Evolutionary conservation across 352 stramenopile genomes (phyloP).

Genomic region (Globisporangium abappressorium): DNA sequence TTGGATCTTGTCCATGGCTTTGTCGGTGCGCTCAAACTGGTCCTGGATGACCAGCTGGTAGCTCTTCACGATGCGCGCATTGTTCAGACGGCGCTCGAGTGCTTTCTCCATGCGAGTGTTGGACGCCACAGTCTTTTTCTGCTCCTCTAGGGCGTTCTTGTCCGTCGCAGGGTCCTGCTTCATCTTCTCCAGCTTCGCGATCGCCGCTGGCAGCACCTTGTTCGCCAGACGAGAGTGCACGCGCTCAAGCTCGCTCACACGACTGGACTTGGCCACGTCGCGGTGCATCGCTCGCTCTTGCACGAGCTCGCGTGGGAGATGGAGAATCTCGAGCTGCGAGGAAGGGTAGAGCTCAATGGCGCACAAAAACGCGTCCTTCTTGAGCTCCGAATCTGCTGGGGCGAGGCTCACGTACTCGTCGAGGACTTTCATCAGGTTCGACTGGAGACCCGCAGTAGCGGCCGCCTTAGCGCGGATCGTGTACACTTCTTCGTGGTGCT

Average conservation of each 20-base stretch:
- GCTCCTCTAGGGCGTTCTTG: constrained; percentile 20
- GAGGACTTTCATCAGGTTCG: constrained; percentile 44
- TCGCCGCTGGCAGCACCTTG: constrained; percentile 12
- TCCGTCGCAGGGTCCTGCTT: constrained; percentile 18
- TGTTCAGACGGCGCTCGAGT: constrained; percentile 41
- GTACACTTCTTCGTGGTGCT: constrained; percentile 57
- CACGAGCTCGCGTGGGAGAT: constrained; percentile 40
- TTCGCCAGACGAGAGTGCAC: constrained; percentile 23
- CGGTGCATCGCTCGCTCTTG: constrained; percentile 32
- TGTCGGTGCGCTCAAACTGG: constrained; percentile 43
- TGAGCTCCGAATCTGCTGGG: constrained; percentile 14
- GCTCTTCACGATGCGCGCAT: constrained; percentile 36
- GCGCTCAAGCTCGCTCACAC: constrained; percentile 41
- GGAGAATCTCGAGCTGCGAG: constrained; percentile 51
- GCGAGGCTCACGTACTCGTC: constrained; percentile 54
- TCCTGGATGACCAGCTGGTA: constrained; percentile 52
- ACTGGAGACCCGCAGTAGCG: constrained; percentile 44
- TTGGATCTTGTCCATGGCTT: constrained; percentile 39
- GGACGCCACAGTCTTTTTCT: constrained; percentile 20
- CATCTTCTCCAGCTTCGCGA: constrained; percentile 12
- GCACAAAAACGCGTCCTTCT: constrained; percentile 38
- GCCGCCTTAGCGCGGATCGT: constrained; percentile 61
- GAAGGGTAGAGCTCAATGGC: constrained; percentile 56
- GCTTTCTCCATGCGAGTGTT: constrained; percentile 29
- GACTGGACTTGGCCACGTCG: constrained; percentile 43